These are phyloP conservation scores for Zopfochytrium polystomum DNA, from an alignment of 371 early-diverging fungal species.

Conservation along the genomic window DNA sequence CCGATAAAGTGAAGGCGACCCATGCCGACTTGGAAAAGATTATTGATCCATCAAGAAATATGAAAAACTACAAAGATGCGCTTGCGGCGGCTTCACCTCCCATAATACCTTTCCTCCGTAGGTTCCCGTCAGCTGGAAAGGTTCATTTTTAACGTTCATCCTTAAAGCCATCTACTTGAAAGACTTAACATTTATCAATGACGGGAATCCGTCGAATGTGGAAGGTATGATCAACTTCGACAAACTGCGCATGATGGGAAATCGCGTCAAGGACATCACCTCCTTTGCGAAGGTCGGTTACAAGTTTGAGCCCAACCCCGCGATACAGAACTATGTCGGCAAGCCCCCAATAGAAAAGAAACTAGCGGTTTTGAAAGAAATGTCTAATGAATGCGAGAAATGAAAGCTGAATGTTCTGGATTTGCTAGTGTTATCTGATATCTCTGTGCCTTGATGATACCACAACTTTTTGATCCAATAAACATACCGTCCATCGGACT, in stretches of 20 bases:
- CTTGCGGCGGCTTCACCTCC: slow-evolving; percentile 43
- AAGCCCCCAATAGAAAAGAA: slow-evolving; percentile 49
- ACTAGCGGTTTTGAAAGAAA: slow-evolving; percentile 46
- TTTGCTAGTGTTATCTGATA: too few relatives aligned
- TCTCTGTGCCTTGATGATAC: too few relatives aligned
- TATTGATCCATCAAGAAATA: slow-evolving; percentile 51
- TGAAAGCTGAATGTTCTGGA: not conserved
- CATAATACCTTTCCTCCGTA: slow-evolving; percentile 57
- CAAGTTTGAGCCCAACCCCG: slow-evolving; percentile 33
- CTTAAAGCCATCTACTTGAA: slow-evolving; percentile 53
- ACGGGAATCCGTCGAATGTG: slow-evolving; percentile 54
- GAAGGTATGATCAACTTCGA: slow-evolving; percentile 55
- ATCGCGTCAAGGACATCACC: slow-evolving; percentile 48
- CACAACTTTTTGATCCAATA: too few relatives aligned
- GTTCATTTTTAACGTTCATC: not conserved
- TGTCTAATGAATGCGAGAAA: slow-evolving; percentile 48
- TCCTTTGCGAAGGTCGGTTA: slow-evolving; percentile 32
- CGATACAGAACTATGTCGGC: slow-evolving; percentile 49
- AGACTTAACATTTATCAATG: slow-evolving; percentile 58
- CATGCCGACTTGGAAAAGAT: slow-evolving; percentile 47
- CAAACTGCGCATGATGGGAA: slow-evolving; percentile 54
- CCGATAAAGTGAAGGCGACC: slow-evolving; percentile 38
- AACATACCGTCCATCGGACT: too few relatives aligned
- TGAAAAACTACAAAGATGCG: slow-evolving; percentile 51
- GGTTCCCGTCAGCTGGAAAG: slow-evolving; percentile 10